Percentiles rank a stretch among this genome's conserved stretches.
Evolutionary conservation across 148 eudicot species (phyloP).

Genomic region (Rhododendron kiyosumense): DNA sequence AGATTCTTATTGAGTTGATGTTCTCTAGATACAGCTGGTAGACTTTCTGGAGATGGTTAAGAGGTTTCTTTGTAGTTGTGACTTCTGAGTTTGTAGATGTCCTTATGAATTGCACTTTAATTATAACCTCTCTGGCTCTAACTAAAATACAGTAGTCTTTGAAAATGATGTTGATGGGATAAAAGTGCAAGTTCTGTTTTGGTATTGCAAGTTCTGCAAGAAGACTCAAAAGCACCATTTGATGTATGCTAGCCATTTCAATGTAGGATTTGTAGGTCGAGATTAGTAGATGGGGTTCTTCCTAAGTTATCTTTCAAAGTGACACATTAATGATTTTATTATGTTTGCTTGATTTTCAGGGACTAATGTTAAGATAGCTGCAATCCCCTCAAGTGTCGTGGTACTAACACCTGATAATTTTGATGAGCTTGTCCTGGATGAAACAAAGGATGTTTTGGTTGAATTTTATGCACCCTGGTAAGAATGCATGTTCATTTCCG

Average conservation of each 20-base stretch:
- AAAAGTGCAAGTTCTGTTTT: neutral
- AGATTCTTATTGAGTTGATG: neutral
- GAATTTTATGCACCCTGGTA: constrained; percentile 99
- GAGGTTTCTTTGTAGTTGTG: neutral
- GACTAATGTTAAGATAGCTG: constrained; percentile 82
- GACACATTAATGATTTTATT: neutral
- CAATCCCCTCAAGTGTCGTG: constrained; percentile 72
- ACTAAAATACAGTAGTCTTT: neutral
- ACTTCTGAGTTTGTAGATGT: neutral
- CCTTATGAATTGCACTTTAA: neutral
- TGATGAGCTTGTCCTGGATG: constrained; percentile 75
- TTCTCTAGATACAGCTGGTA: neutral
- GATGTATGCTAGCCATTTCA: neutral
- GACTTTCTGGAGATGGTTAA: neutral
- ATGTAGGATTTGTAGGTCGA: neutral
- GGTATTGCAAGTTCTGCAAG: neutral
- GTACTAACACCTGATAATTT: constrained; percentile 73
- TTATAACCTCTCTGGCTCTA: neutral
- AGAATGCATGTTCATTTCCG: constrained; percentile 6
- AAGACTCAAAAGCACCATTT: neutral
- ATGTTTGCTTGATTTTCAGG: constrained; percentile 39
- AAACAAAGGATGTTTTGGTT: constrained; percentile 77
- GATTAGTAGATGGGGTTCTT: neutral
- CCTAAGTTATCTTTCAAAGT: neutral
- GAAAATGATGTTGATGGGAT: neutral